Base-by-base conservation (phyloP, 1,284 basidiomycete species). In the Boletus albobrunnescens region DNA sequence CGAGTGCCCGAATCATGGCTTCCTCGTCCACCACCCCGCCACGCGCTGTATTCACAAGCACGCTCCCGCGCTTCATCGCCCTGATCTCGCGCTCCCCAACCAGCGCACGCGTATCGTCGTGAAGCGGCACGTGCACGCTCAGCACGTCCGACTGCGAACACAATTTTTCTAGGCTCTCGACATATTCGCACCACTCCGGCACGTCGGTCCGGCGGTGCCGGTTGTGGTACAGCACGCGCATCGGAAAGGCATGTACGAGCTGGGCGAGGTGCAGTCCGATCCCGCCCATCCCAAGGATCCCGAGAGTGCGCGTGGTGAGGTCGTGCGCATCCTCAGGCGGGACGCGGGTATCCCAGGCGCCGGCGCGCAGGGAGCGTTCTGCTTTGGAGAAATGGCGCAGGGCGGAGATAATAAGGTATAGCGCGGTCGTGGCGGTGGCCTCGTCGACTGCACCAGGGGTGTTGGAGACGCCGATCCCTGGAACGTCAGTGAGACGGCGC, bases 371-470 rank as follows among this genome's bases (percentile, higher is more conserved):
- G 47, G 79, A 81, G 31, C 79, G 77, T 65, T 95, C 92, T 7
- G 79, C 81, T 35, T 77, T 67, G 14, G 83, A 77, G 69, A 82
- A 95, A 53, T 89, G 82, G 17, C 93, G 82, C 33, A 93, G 64
- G 14, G 88, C 77, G 11, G 90, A 89, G 57, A 95, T 78, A 56
- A 92, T 70, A 45, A 95, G 82, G 69, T 86, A 95, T 16, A 93
- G 72, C 0, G 85, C 92, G 1, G 90, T 91, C 2, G 91, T 94
- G 1, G 93, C 92, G 0, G 92, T 94, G 10, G 87, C 91, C 56
- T 92, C 89, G 69, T 96, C 88, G 43, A 95, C 91, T 2, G 88
- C 91, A 12, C 83, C 83, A 2, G 93, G 92, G 1, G 91, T 94
- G 65, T 95, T 92, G n/a, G 90, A 91, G n/a, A 94, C 81, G 40